Evolutionary conservation across 176 grass and related monocot species (phyloP), one percentile per base, ranked within the genome.

Genomic region (Oryza punctata): DNA sequence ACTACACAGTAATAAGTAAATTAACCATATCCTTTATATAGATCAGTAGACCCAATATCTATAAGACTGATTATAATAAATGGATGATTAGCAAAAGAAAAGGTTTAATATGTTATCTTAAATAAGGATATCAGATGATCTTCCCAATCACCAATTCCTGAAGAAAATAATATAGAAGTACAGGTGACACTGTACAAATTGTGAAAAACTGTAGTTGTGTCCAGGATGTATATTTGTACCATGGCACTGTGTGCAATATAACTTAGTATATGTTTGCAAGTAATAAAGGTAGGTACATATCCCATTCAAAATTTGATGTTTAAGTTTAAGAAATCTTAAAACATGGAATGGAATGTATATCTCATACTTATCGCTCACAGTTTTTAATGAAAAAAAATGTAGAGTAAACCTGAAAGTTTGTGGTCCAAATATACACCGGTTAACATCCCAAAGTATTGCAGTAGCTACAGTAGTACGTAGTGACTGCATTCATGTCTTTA

Each of bases 61-160:
- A 70, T n/a, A 63, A 44, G 64, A 16, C 24, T 12, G 43, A 45
- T 65, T 72, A 7, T 2, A 37, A 49, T 70, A 44, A 25, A 27
- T 29, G 25, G 6, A 68, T 45, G 18, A 49, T 0, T 23, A 87
- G 19, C 27, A 65, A 47, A 38, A 25, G 40, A 67, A 49, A 41
- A 26, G 37, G 15, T 82, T 72, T 67, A n/a, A 24, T 67, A 66
- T 43, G 29, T 46, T 52, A 84, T 52, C 7, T 75, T 13, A 21
- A 29, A 75, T n/a, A 21, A 50, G 25, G 5, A 46, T 63, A 78
- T 32, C 4, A 19, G 13, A 50, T 50, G 13, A 50, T 50, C 47
- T 50, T 50, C 14, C 1, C 15, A 50, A 18, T 50, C 13, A 50
- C 47, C 47, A 16, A 50, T 50, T 50, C 47, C 47, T 50, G 15